Conservation (phyloP, 2,329 filamentous ascomycete genomes). For the Diaporthe australafricana region DNA sequence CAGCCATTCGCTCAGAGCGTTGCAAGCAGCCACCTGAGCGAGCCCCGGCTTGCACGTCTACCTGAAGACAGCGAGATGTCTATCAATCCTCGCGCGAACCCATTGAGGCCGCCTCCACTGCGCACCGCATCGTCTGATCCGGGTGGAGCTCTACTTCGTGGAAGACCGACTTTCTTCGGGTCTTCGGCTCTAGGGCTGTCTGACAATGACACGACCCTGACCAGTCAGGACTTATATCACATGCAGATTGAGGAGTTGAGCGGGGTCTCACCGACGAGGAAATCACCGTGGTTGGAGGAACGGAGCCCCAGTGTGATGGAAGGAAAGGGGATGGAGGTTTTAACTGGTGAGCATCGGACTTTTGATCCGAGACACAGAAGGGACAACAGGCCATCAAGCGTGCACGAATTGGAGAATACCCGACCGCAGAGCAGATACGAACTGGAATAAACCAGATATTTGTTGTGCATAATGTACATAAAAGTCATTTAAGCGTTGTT, state of each 20-base stretch:
- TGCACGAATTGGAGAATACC: constrained; percentile 18
- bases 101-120: constrained; percentile 7
- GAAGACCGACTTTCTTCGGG: neutral
- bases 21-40: constrained; percentile 21
- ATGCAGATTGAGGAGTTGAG: constrained; percentile 15
- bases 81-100: constrained; percentile 1
- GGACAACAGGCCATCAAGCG: neutral
- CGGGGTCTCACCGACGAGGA: neutral
- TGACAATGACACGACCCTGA: neutral
- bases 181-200: neutral
- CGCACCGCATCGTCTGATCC: neutral
- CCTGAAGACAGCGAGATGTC: constrained; percentile 20
- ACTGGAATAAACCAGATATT: neutral
- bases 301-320: constrained; percentile 19
- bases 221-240: constrained; percentile 1
- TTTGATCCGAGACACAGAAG: neutral
- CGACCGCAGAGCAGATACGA: constrained; percentile 16
- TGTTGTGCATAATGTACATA: constrained; percentile 12
- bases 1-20: constrained; percentile 15
- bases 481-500: constrained; percentile 8
- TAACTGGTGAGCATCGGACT: neutral
- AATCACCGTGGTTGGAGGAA: constrained; percentile 15
- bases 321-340: constrained; percentile 1
- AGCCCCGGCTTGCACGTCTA: neutral
- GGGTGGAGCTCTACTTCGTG: neutral